Evolutionary conservation across 148 eudicot genomes (phyloP).

Genomic region (Vaccinium myrtillus): DNA sequence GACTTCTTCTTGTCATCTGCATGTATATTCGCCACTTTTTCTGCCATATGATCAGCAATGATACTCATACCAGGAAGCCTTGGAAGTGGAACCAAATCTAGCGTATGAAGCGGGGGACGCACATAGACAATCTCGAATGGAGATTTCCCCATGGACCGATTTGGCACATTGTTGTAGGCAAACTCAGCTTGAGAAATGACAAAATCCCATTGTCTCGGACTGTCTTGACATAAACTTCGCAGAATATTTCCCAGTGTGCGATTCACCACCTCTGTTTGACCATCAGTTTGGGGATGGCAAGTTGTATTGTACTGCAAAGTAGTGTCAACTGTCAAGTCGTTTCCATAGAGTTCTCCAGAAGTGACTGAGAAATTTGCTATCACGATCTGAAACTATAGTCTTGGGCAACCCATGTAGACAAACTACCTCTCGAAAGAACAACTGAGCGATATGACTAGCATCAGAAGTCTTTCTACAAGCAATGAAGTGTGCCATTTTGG

Average conservation of each 20-base stretch:
- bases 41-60: neutral
- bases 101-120: no score
- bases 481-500: constrained; percentile 10
- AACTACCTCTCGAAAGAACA: constrained; percentile 2
- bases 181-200: neutral
- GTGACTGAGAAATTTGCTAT: neutral
- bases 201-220: neutral
- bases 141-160: neutral
- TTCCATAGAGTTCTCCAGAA: constrained; percentile 7
- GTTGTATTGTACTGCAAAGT: neutral
- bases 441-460: neutral
- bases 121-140: neutral
- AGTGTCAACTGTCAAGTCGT: neutral
- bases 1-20: neutral
- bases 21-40: neutral
- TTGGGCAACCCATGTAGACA: constrained; percentile 3
- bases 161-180: neutral
- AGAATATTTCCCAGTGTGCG: neutral
- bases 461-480: constrained; percentile 8
- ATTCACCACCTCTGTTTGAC: constrained; percentile 8
- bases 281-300: neutral
- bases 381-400: neutral
- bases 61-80: neutral
- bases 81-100: constrained; percentile 11
- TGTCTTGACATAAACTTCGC: neutral